Evolutionary conservation across 768 basidiomycete genomes (phyloP).

Genomic region (Mycena belliarum): DNA sequence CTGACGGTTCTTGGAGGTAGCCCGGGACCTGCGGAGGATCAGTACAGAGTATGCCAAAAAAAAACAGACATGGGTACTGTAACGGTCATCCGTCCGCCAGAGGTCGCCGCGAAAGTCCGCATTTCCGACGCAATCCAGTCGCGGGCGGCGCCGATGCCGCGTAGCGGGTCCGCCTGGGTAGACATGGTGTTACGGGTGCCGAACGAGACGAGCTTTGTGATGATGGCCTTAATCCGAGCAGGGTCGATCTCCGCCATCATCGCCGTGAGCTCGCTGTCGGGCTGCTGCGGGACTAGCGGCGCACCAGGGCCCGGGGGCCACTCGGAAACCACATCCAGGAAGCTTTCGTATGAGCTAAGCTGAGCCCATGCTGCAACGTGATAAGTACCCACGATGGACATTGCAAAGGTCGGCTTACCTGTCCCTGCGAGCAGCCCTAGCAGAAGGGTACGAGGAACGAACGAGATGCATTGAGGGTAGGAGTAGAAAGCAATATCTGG

Average conservation of each 20-base stretch:
- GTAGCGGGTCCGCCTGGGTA: conserved; percentile 50
- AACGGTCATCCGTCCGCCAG: conserved; percentile 45
- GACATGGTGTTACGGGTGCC: conserved; percentile 57
- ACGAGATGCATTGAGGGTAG: conserved; percentile 4
- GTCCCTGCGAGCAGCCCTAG: conserved; percentile 2
- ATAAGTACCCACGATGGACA: not conserved
- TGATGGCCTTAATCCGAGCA: conserved; percentile 45
- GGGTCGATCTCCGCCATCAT: conserved; percentile 52
- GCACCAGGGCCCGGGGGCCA: conserved; percentile 56
- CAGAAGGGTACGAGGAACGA: not conserved
- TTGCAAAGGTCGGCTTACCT: not conserved
- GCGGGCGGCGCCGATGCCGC: conserved; percentile 56
- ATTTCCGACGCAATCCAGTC: conserved; percentile 57
- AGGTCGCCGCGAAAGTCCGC: conserved; percentile 38
- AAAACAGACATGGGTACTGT: too few relatives aligned
- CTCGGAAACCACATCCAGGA: conserved; percentile 18
- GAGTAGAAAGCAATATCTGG: not conserved
- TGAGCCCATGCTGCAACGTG: conserved; percentile 3
- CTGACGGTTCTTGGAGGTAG: conserved; percentile 42
- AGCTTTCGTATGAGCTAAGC: not conserved
- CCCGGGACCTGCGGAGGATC: conserved; percentile 32
- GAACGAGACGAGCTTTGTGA: conserved; percentile 54
- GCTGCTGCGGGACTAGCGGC: conserved; percentile 41
- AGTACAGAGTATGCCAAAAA: too few relatives aligned
- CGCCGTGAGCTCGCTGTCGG: conserved; percentile 41